Base-by-base conservation (phyloP, 2,329 filamentous ascomycete species). In the Zalaria obscura region DNA sequence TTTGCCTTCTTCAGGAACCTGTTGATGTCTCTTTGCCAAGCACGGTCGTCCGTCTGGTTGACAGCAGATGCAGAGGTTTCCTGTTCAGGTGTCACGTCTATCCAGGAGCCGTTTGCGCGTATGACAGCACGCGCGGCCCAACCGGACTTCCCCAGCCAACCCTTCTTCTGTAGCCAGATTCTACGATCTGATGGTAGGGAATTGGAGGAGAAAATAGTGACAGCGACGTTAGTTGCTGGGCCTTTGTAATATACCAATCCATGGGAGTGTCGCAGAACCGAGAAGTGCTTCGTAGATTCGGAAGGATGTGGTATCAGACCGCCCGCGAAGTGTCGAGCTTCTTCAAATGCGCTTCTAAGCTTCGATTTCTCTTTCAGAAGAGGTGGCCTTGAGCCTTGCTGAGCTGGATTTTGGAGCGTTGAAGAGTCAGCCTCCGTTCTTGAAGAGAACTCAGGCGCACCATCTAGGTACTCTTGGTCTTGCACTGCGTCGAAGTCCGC, bases 161-260 rank as follows among this genome's bases (percentile, higher is more conserved):
- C 80, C 48, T 77, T 79, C 44, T 70, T 70, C 60, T 84, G 80
- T 26, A 84, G 61, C 75, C 77, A 84, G 9, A 83, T 55, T 0
- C 73, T 75, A 5, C 80, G 68, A 25, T 72, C 68, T 0, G 59
- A 41, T 0, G 79, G 76, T 0, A 83, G 55, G 0, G 70, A 68
- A 2, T 61, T 58, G 46, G 79, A 72, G 0, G 69, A 71, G 50
- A 84, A 77, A 37, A 83, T 67, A 2, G 78, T 78, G 33, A 85
- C 65, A 3, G 73, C 66, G 4, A 84, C 65, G 5, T 72, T 75
- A 0, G 80, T 85, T 3, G 67, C 65, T 1, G 74, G 70, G 0
- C 80, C 80, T 28, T 72, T 8, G 31, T 33, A 18, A 18, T 18
- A 18, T 18, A 18, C 18, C 18, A 18, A 18, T 18, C 18, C 18